Evolutionary conservation across 257 asterid genomes (phyloP).

Genomic region (Eucommia ulmoides): DNA sequence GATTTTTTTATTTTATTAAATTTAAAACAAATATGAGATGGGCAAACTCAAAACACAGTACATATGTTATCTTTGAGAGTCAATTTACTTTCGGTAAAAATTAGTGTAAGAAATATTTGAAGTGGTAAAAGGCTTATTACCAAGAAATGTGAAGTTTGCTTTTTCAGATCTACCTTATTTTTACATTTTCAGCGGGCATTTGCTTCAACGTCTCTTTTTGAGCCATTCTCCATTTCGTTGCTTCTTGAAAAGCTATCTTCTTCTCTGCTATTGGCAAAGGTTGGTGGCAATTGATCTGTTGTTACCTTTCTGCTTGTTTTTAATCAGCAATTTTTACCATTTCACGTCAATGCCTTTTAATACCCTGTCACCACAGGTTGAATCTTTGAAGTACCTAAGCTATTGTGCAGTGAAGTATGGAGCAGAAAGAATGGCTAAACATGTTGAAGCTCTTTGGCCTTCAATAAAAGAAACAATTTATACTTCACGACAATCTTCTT

Average conservation of each 20-base stretch:
- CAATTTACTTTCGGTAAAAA: no score
- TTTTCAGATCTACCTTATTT: conserved; percentile 16
- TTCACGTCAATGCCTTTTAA: conserved; percentile 5
- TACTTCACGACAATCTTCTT: conserved; percentile 42
- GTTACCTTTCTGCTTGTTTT: conserved; percentile 9
- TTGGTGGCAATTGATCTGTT: conserved; percentile 17
- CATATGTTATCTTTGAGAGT: no score
- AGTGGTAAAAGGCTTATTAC: no score
- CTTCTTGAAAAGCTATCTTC: conserved; percentile 86
- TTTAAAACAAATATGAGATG: no score
- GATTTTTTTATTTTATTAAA: no score
- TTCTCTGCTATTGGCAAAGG: conserved; percentile 81
- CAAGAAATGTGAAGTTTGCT: neutral
- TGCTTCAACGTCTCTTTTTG: conserved; percentile 78
- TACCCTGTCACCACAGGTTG: conserved; percentile 48
- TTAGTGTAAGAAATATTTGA: no score
- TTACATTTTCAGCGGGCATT: conserved; percentile 64
- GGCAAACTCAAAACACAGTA: no score
- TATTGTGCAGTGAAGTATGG: conserved; percentile 63
- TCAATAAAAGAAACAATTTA: conserved; percentile 52
- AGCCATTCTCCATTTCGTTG: conserved; percentile 67
- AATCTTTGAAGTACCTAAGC: conserved; percentile 71
- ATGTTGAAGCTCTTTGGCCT: conserved; percentile 66
- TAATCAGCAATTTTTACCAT: neutral
- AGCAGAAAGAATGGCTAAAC: conserved; percentile 48